These are phyloP conservation scores for Cucurbita maxima DNA, from an alignment of 306 rosid genomes.

Conservation along the genomic window DNA sequence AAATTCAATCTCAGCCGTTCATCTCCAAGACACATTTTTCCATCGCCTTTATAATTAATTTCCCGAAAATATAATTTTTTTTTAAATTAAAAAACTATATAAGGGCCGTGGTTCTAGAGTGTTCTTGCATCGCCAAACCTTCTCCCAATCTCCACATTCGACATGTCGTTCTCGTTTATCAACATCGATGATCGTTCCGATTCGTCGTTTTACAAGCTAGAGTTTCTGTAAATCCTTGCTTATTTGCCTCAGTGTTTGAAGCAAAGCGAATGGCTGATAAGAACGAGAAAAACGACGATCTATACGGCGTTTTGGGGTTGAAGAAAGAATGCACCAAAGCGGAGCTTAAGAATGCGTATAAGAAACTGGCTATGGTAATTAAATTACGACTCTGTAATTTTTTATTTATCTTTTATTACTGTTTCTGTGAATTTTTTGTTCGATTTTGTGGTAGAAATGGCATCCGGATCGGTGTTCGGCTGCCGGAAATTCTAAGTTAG, in stretches of 20 bases:
- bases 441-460: slow-evolving; percentile 56
- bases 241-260: slow-evolving; percentile 1
- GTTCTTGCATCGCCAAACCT: background rate
- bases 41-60: background rate
- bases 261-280: slow-evolving; percentile 36
- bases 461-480: slow-evolving; percentile 98
- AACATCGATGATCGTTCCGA: background rate
- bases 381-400: background rate
- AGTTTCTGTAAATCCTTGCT: background rate
- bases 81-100: background rate
- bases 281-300: slow-evolving; percentile 42
- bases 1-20: slow-evolving; percentile 46
- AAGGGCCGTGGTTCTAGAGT: slow-evolving; percentile 2
- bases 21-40: slow-evolving; percentile 10
- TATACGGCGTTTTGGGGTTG: slow-evolving; percentile 62
- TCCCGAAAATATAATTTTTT: background rate
- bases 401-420: background rate
- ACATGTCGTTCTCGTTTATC: background rate
- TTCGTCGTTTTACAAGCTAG: background rate
- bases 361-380: slow-evolving; percentile 47
- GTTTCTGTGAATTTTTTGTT: background rate
- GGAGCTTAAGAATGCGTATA: slow-evolving; percentile 71
- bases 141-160: background rate
- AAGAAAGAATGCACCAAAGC: slow-evolving; percentile 60
- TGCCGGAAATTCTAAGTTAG: slow-evolving; percentile 50